Evolutionary conservation across 169 alveolate genomes (phyloP).

Genomic region (Plasmodium yoelii): DNA sequence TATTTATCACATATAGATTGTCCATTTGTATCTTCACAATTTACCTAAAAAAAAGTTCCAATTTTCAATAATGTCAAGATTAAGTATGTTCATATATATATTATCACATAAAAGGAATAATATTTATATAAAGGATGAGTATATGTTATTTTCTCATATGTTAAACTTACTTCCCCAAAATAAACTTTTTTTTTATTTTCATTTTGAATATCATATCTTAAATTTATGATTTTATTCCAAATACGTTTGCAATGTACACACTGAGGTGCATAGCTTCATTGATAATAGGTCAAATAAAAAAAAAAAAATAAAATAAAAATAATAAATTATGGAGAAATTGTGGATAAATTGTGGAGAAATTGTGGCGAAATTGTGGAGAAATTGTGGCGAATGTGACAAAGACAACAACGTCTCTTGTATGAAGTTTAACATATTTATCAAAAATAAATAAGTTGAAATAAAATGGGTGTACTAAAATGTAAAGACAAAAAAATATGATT

Average conservation of each 20-base stretch:
- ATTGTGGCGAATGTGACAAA: not conserved
- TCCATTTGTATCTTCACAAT: slow-evolving; percentile 27
- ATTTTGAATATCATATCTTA: slow-evolving; percentile 39
- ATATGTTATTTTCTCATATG: not conserved
- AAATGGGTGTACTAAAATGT: not conserved
- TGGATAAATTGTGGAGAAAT: too few species aligned
- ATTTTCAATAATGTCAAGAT: not conserved
- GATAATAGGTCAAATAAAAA: not conserved
- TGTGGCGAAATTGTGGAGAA: too few species aligned
- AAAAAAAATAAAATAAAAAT: not conserved
- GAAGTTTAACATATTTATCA: not conserved
- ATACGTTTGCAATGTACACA: slow-evolving; percentile 46
- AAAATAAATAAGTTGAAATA: not conserved
- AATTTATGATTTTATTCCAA: slow-evolving; percentile 34
- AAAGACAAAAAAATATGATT: not conserved
- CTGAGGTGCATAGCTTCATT: slow-evolving; percentile 57
- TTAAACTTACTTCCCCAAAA: slow-evolving; percentile 43
- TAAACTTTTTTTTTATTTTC: slow-evolving; percentile 38
- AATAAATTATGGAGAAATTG: not conserved
- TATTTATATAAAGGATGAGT: not conserved
- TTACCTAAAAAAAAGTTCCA: slow-evolving; percentile 24
- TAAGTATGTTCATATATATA: not conserved
- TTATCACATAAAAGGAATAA: not conserved
- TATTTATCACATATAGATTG: slow-evolving; percentile 25
- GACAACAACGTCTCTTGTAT: not conserved